Conservation (phyloP, 768 basidiomycete species). For the Kwoniella bestiolae region DNA sequence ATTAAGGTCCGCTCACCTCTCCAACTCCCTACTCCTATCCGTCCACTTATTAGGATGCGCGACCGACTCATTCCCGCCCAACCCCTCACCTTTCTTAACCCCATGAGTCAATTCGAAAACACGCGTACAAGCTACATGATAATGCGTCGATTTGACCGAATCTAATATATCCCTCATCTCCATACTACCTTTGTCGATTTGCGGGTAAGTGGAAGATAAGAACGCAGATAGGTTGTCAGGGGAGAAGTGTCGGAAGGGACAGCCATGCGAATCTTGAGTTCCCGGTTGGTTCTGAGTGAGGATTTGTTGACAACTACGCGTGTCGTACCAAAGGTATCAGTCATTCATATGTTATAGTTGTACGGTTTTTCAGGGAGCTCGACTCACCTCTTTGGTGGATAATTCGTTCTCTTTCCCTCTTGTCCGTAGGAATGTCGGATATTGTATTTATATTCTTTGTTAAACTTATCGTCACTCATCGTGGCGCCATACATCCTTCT, state of each 20-base stretch:
- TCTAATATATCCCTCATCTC: slow-evolving; percentile 83
- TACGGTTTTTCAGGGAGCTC: not conserved
- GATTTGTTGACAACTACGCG: slow-evolving; percentile 81
- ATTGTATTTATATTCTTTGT: slow-evolving; percentile 97
- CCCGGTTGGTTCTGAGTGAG: slow-evolving; percentile 71
- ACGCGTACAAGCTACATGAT: slow-evolving; percentile 94
- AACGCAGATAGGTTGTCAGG: slow-evolving; percentile 78
- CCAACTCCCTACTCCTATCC: slow-evolving; percentile 55
- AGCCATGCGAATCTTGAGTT: slow-evolving; percentile 75
- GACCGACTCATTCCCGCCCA: slow-evolving; percentile 71
- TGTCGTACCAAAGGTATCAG: too few relatives aligned
- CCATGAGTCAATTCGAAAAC: slow-evolving; percentile 95
- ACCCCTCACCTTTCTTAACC: slow-evolving; percentile 85
- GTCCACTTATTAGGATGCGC: slow-evolving; percentile 86
- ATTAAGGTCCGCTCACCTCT: slow-evolving; percentile 37
- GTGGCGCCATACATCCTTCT: slow-evolving; percentile 71
- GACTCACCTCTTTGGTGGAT: slow-evolving; percentile 82
- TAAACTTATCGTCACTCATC: slow-evolving; percentile 91
- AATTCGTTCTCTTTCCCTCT: slow-evolving; percentile 93
- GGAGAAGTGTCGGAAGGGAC: slow-evolving; percentile 89
- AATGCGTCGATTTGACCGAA: slow-evolving; percentile 77
- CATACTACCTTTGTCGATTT: slow-evolving; percentile 64
- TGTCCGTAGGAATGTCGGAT: slow-evolving; percentile 93
- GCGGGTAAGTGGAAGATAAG: slow-evolving; percentile 59
- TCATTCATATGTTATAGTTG: not conserved